Evolutionary conservation across 2,329 filamentous ascomycete species (phyloP).

Genomic region (Scytalidium sp.): DNA sequence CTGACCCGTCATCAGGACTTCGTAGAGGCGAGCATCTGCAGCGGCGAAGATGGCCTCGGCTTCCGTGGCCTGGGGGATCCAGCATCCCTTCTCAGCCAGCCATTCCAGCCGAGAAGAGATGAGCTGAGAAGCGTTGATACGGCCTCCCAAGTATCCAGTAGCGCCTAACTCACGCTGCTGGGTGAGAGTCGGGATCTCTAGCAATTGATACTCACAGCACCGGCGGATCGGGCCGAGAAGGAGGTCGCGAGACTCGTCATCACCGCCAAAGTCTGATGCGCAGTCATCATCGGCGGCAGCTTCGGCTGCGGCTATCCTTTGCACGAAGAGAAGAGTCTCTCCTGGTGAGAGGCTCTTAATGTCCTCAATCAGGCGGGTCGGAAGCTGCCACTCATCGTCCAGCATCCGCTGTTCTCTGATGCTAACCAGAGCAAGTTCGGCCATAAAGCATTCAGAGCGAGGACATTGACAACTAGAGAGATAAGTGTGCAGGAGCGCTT

Average conservation of each 20-base stretch:
- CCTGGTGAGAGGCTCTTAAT: slow-evolving; percentile 38
- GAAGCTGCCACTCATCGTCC: slow-evolving; percentile 16
- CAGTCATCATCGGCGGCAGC: too few species aligned
- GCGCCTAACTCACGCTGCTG: slow-evolving; percentile 38
- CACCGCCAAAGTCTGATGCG: not conserved
- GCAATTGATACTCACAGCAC: slow-evolving; percentile 32
- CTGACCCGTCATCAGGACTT: slow-evolving; percentile 13
- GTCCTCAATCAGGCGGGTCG: slow-evolving; percentile 37
- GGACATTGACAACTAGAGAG: slow-evolving; percentile 33
- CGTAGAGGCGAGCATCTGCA: slow-evolving; percentile 22
- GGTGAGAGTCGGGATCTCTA: slow-evolving; percentile 33
- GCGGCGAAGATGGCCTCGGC: slow-evolving; percentile 36
- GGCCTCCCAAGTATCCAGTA: slow-evolving; percentile 36
- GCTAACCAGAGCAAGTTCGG: slow-evolving; percentile 36
- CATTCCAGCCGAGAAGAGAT: slow-evolving; percentile 37
- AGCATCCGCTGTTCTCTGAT: slow-evolving; percentile 21
- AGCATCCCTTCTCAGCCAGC: slow-evolving; percentile 36
- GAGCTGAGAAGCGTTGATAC: slow-evolving; percentile 31
- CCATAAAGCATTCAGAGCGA: slow-evolving; percentile 30
- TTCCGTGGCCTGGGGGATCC: slow-evolving; percentile 27
- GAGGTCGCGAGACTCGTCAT: slow-evolving; percentile 15
- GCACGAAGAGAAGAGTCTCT: slow-evolving; percentile 35
- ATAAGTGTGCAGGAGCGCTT: slow-evolving; percentile 34
- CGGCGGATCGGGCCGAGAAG: slow-evolving; percentile 26
- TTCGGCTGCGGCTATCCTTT: slow-evolving; percentile 27